Evolutionary conservation across 2,329 filamentous ascomycete genomes (phyloP).

Genomic region (Colletotrichum somersetense): DNA sequence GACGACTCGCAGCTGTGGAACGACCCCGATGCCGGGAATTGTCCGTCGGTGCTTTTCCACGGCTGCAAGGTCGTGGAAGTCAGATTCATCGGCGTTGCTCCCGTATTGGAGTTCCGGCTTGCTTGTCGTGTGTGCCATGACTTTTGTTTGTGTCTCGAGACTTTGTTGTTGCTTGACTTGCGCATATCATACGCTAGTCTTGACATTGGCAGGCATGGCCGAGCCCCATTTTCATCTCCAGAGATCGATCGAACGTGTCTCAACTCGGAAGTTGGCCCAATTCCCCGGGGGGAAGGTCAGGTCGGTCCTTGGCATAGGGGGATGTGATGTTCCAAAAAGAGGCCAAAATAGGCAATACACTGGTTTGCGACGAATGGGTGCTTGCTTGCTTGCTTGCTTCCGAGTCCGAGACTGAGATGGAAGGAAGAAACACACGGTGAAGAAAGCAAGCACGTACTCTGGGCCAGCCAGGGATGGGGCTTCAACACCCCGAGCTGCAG

Average conservation of each 20-base stretch:
- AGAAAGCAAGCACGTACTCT: conserved; percentile 1
- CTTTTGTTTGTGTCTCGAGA: not conserved
- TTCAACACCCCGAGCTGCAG: not conserved
- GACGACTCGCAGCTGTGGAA: not conserved
- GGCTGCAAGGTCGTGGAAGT: not conserved
- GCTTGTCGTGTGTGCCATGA: not conserved
- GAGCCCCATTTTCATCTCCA: not conserved
- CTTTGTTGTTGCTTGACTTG: not conserved
- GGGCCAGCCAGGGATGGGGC: not conserved
- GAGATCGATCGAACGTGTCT: conserved; percentile 8
- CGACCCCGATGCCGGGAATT: not conserved
- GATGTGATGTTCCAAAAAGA: not conserved
- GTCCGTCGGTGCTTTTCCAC: not conserved
- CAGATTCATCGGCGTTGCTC: not conserved
- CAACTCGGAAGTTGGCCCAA: not conserved
- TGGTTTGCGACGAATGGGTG: not conserved
- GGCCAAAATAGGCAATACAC: not conserved
- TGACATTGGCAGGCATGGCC: not conserved
- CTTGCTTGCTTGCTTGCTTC: not conserved
- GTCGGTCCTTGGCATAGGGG: not conserved
- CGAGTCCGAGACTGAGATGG: not conserved
- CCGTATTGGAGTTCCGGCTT: not conserved
- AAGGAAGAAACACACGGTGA: conserved; percentile 2
- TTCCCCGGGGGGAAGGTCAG: not conserved
- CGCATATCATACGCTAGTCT: not conserved